These are phyloP conservation scores for Glutinoglossum americanum DNA, from an alignment of 495 filamentous ascomycete species.

Conservation along the genomic window DNA sequence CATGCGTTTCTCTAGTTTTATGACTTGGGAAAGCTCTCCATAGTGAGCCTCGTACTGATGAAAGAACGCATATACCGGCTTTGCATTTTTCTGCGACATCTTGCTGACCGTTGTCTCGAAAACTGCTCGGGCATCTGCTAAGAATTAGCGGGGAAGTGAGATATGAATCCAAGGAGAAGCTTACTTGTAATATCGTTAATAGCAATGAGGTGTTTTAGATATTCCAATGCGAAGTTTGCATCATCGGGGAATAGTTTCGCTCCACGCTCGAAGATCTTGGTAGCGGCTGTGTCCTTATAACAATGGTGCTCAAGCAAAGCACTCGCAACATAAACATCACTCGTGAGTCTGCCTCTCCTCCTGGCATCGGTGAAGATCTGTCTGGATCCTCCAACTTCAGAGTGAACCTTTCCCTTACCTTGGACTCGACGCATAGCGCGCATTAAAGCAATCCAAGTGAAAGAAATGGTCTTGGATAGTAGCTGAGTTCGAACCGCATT, in stretches of 20 bases:
- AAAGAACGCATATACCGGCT: slow-evolving; percentile 70
- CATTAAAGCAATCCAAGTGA: slow-evolving; percentile 85
- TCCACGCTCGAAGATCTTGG: slow-evolving; percentile 87
- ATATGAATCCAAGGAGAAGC: slow-evolving; percentile 15
- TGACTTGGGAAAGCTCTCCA: slow-evolving; percentile 72
- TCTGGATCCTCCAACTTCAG: slow-evolving; percentile 50
- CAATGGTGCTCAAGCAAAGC: slow-evolving; percentile 87
- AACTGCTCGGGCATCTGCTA: slow-evolving; percentile 71
- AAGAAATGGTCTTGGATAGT: slow-evolving; percentile 60
- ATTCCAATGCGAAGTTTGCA: slow-evolving; percentile 76
- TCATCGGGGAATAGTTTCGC: slow-evolving; percentile 82
- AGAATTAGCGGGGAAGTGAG: slow-evolving; percentile 3
- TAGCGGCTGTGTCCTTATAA: slow-evolving; percentile 78
- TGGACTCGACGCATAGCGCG: slow-evolving; percentile 84
- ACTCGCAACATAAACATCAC: slow-evolving; percentile 81
- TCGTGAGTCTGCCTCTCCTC: slow-evolving; percentile 62
- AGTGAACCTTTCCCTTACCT: slow-evolving; percentile 58
- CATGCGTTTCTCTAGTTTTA: slow-evolving; percentile 83
- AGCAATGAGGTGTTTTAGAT: slow-evolving; percentile 79
- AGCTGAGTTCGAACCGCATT: slow-evolving; percentile 47
- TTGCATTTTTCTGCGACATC: slow-evolving; percentile 46
- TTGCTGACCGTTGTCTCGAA: slow-evolving; percentile 81
- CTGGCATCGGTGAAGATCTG: slow-evolving; percentile 75
- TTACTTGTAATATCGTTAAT: slow-evolving; percentile 85
- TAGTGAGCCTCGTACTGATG: slow-evolving; percentile 89